A percentile compares a stretch with the other conserved stretches of the same genome.
Conservation (phyloP, 331 rosid genomes). For the Phaseolus coccineus region DNA sequence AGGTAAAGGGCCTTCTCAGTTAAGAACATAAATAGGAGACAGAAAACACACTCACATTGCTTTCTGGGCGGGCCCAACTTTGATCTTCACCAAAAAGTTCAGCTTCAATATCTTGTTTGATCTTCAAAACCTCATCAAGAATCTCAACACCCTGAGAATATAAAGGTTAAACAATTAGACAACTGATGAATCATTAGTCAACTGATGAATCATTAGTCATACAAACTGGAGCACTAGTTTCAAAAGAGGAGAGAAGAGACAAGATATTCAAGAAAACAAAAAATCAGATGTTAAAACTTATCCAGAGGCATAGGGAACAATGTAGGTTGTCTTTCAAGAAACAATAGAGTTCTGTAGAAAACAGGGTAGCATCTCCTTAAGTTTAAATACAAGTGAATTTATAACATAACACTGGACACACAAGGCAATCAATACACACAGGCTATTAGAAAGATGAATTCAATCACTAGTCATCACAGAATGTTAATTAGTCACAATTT, state of each 20-base stretch:
- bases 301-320: constrained; percentile 19
- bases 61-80: constrained; percentile 80
- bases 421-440: neutral
- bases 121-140: constrained; percentile 70
- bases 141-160: constrained; percentile 63
- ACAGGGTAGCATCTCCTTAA: neutral
- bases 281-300: constrained; percentile 10
- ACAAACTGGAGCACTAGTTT: neutral
- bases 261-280: neutral
- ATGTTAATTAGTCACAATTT: neutral
- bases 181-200: neutral
- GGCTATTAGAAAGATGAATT: neutral
- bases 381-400: neutral
- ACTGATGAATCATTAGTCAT: neutral
- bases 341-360: neutral
- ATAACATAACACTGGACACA: neutral
- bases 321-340: constrained; percentile 9
- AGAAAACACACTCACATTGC: constrained; percentile 61
- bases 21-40: constrained; percentile 6
- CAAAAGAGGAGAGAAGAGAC: neutral
- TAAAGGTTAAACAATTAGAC: constrained; percentile 11
- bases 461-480: neutral
- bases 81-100: constrained; percentile 88
- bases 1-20: neutral
- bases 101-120: constrained; percentile 77